Percentiles rank a stretch among this genome's conserved stretches.
Conservation (phyloP, 2,329 filamentous ascomycete species). For the Neurospora sp. region DNA sequence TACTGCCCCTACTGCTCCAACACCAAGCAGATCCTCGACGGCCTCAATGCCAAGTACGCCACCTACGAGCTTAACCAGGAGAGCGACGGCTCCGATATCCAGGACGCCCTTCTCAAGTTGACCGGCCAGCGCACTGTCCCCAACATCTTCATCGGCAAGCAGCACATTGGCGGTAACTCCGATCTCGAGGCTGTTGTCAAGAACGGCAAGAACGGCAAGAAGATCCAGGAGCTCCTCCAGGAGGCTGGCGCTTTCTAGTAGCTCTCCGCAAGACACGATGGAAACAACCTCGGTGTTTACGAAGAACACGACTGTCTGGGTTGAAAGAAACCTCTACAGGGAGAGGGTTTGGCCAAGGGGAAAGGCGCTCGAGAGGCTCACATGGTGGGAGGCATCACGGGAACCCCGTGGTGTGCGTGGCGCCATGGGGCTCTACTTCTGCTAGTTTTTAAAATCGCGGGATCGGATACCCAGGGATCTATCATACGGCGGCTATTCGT, state of each 20-base stretch:
- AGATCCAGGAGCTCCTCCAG: constrained; percentile 43
- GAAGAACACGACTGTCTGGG: neutral
- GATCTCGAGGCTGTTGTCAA: constrained; percentile 53
- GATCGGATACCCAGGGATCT: neutral
- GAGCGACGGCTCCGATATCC: constrained; percentile 71
- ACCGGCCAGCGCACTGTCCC: constrained; percentile 82
- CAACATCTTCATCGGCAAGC: constrained; percentile 83
- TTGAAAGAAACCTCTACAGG: neutral
- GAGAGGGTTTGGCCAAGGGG: too few relatives aligned
- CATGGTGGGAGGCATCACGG: neutral
- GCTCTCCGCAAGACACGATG: neutral
- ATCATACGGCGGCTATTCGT: neutral
- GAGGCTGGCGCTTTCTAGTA: constrained; percentile 29
- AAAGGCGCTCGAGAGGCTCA: neutral
- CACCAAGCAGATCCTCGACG: constrained; percentile 64
- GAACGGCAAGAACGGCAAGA: constrained; percentile 49
- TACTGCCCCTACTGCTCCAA: constrained; percentile 89
- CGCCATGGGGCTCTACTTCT: neutral
- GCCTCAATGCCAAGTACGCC: constrained; percentile 61
- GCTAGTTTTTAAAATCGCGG: neutral
- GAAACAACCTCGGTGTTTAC: neutral
- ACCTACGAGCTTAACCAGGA: constrained; percentile 77
- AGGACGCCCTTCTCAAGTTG: constrained; percentile 71
- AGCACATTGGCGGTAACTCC: constrained; percentile 96
- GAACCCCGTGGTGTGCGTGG: neutral